Percentiles rank a stretch among this genome's conserved stretches.
Conservation (phyloP, 2,329 filamentous ascomycete genomes). For the Aspergillus sp. region DNA sequence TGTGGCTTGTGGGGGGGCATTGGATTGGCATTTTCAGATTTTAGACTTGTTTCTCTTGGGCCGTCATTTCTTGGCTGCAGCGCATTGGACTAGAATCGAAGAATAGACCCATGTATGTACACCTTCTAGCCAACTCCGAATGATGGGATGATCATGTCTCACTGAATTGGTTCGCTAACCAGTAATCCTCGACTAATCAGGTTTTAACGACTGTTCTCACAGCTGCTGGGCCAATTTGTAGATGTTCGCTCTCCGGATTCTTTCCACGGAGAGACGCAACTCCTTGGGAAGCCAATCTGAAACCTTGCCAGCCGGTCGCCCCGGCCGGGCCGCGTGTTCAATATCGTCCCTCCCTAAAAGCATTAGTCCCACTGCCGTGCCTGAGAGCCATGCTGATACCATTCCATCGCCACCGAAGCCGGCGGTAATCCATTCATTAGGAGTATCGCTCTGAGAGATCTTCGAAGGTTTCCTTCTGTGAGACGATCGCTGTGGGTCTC, state of each 20-base stretch:
- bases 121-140: too few relatives aligned
- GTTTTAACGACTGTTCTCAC: not conserved
- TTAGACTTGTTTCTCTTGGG: too few relatives aligned
- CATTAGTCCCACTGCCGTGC: conserved; percentile 15
- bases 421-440: conserved; percentile 14
- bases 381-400: conserved; percentile 15
- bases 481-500: conserved; percentile 7
- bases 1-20: not conserved
- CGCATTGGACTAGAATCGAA: not conserved
- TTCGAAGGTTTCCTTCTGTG: not conserved
- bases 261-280: conserved; percentile 1
- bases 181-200: not conserved
- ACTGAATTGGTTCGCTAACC: not conserved
- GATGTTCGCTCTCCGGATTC: not conserved
- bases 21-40: too few relatives aligned
- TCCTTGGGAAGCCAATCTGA: conserved; percentile 11
- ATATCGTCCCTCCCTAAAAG: conserved; percentile 8
- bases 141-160: not conserved
- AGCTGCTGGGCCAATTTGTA: conserved; percentile 5
- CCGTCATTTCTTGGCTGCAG: not conserved
- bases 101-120: not conserved
- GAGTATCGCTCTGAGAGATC: not conserved
- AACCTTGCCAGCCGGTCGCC: conserved; percentile 9
- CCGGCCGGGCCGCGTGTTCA: conserved; percentile 1
- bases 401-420: conserved; percentile 16